These are phyloP conservation scores for Dittrichia graveolens DNA, from an alignment of 129 eudicot genomes.

Conservation along the genomic window DNA sequence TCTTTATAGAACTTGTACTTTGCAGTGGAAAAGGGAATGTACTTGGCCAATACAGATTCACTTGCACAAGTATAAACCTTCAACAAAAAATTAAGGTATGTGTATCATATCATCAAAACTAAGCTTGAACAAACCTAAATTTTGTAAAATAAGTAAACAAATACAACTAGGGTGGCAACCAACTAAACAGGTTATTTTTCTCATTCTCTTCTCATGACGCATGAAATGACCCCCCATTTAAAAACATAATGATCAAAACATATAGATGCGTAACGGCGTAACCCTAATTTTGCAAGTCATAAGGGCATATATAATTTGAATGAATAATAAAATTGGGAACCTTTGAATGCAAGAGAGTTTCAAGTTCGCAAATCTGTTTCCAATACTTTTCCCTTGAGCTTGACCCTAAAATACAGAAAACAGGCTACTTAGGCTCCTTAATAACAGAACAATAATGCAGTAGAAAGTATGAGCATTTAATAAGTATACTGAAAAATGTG, in stretches of 20 bases:
- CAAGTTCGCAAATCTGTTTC: constrained; percentile 69
- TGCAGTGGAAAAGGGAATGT: constrained; percentile 53
- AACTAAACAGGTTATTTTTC: not conserved
- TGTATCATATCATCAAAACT: constrained; percentile 12
- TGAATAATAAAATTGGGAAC: constrained; percentile 32
- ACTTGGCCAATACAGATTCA: constrained; percentile 55
- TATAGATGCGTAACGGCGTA: constrained; percentile 2
- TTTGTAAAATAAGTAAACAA: not conserved
- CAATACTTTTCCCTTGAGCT: constrained; percentile 43
- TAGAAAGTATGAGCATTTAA: not conserved
- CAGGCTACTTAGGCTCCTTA: constrained; percentile 1
- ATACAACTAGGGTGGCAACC: not conserved
- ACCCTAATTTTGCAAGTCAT: not conserved
- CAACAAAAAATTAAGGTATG: constrained; percentile 28
- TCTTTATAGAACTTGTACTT: constrained; percentile 48
- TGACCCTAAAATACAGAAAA: constrained; percentile 44
- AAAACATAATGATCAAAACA: not conserved
- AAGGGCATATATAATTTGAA: not conserved
- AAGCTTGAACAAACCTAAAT: not conserved
- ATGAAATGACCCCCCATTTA: not conserved
- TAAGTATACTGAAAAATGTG: not conserved
- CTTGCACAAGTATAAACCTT: constrained; percentile 79
- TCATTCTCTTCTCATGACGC: not conserved
- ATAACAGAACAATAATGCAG: not conserved
- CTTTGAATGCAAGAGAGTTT: constrained; percentile 79